Base-by-base conservation (phyloP, 805 yeast species). In the Myxozyma geophila region DNA sequence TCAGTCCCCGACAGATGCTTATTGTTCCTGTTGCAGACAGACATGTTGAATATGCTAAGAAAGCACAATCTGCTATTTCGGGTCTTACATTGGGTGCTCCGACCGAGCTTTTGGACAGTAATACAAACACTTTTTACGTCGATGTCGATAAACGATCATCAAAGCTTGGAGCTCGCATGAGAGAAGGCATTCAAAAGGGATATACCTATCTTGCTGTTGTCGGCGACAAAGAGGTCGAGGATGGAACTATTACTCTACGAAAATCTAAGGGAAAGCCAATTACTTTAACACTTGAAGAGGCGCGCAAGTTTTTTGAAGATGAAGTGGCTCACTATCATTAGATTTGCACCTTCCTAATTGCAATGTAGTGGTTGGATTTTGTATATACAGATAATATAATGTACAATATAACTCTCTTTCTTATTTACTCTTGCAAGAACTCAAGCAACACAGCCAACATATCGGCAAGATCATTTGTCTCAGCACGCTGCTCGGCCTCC, bases 1-100 rank as follows among this genome's bases (percentile, higher is more conserved):
- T 95, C 50, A 90, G 88, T 67, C 98, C 98, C 7, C 82, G 96
- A 66, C 99, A 95, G 74, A 95, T 93, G 0, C 81, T 89, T 46
- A 81, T 95, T 1, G 81, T 95, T 6, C 98, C 99, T 0, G 86
- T 92, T 4, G 74, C 77, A 3, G 85, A 87, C 62, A 85, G 85
- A 0, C 77, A 81, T 9, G 92, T 41, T 12, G 82, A 77, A 9
- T 82, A 82, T 58, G 89, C 96, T 2, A 68, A 79, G n/a, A 60
- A 75, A 1, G 74, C 89, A 1, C 82, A 81, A 13, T 67, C 73
- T 3, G 65, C 72, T 54, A 76, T 93, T 47, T 67, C 73, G 8
- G 76, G 74, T 7, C 44, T 61, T 9, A 48, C 63, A n/a, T 13
- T 46, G 15, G 74, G 73, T 7, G 76, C 76, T 23, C 70, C 74